Evolutionary conservation across 1,139 yeast species (phyloP).

Genomic region (Sugiyamaella sp.): DNA sequence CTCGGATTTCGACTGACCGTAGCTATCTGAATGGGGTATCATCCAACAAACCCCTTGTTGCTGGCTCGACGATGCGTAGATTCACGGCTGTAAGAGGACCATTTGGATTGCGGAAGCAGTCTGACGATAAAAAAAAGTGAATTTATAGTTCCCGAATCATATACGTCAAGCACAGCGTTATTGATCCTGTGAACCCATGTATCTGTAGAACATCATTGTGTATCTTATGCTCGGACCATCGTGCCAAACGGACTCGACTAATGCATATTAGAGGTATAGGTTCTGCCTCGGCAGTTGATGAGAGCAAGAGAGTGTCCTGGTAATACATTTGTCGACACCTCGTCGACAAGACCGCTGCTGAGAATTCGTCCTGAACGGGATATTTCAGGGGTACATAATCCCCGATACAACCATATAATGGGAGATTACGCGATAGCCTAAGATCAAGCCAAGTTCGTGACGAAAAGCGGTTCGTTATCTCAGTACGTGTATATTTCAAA

Average conservation of each 20-base stretch:
- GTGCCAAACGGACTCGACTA: no score
- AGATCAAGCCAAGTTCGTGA: not conserved
- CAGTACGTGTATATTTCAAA: not conserved
- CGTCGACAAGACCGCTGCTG: no score
- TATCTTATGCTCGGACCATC: no score
- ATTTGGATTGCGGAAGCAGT: slow-evolving; percentile 14
- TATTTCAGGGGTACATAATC: slow-evolving; percentile 7
- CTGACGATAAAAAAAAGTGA: slow-evolving; percentile 18
- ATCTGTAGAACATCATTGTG: not conserved
- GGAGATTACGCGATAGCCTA: not conserved
- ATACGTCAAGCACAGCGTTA: no score
- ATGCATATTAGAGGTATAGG: no score
- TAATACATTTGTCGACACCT: no score
- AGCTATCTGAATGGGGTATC: not conserved
- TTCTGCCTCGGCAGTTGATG: no score
- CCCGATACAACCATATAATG: slow-evolving; percentile 3
- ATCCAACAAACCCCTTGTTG: not conserved
- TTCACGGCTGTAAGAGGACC: slow-evolving; percentile 17
- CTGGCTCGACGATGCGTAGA: slow-evolving; percentile 16
- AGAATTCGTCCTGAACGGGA: slow-evolving; percentile 7
- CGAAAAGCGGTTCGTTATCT: not conserved
- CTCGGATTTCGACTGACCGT: slow-evolving; percentile 5
- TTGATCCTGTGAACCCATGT: no score
- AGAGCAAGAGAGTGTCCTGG: no score
- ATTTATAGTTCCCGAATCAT: no score